Conservation (phyloP, 192 early-diverging fungal species). For the Coemansia sp. region DNA sequence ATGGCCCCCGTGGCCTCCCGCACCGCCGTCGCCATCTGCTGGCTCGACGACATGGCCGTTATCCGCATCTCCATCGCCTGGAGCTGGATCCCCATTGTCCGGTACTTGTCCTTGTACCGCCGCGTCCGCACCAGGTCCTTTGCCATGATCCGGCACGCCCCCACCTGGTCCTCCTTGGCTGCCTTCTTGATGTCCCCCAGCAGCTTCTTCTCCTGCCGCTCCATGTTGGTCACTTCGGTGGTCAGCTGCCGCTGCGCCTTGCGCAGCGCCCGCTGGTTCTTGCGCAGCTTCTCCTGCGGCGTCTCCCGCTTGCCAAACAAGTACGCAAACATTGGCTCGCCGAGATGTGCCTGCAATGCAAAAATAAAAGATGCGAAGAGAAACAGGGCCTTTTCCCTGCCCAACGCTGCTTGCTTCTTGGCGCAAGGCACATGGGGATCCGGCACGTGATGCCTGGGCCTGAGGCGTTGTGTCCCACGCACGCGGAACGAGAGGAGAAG, state of each 20-base stretch:
- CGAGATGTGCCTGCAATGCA: too few relatives aligned
- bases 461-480: too few relatives aligned
- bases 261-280: constrained; percentile 81
- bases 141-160: constrained; percentile 92
- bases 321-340: constrained; percentile 50
- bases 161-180: constrained; percentile 84
- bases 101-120: constrained; percentile 91
- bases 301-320: constrained; percentile 76
- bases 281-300: constrained; percentile 85
- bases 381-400: too few relatives aligned
- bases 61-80: constrained; percentile 76
- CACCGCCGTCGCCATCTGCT: constrained; percentile 95
- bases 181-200: constrained; percentile 88
- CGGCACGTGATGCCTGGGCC: too few relatives aligned
- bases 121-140: constrained; percentile 95
- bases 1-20: constrained; percentile 93
- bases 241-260: constrained; percentile 90
- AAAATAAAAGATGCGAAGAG: too few relatives aligned
- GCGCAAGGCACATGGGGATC: too few relatives aligned
- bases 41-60: constrained; percentile 86
- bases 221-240: constrained; percentile 81
- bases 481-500: neutral
- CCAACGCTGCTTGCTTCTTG: too few relatives aligned
- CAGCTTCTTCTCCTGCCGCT: constrained; percentile 92
- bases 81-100: constrained; percentile 90